Evolutionary conservation across 164 flowering plant genomes (phyloP).

Genomic region (Tetrastigma voinierianum): DNA sequence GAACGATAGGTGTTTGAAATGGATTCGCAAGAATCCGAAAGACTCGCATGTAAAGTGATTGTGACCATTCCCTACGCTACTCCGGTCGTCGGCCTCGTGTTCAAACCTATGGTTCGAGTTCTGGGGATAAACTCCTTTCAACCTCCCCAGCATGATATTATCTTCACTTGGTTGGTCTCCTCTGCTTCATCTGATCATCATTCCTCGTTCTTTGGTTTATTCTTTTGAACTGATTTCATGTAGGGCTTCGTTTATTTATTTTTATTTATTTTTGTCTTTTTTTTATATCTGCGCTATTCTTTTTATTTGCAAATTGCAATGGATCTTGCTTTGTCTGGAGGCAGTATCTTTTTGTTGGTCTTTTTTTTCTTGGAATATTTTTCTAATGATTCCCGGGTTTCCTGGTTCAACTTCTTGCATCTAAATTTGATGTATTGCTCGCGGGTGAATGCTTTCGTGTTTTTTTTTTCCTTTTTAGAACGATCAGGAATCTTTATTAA

Average conservation of each 20-base stretch:
- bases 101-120: conserved; percentile 8
- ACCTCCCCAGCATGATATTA: background rate
- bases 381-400: no score
- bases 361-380: no score
- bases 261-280: background rate
- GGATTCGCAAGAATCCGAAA: conserved; percentile 4
- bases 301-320: no score
- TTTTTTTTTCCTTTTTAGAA: background rate
- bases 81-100: conserved; percentile 25
- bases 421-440: background rate
- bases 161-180: conserved; percentile 19
- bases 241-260: background rate
- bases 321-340: no score
- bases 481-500: no score
- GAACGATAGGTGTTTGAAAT: background rate
- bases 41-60: background rate
- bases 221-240: background rate
- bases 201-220: background rate
- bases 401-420: background rate
- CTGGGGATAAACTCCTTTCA: background rate
- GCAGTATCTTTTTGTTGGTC: no score
- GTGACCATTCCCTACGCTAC: conserved; percentile 6
- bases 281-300: no score
- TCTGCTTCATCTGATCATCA: background rate
- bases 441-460: background rate